Conservation (phyloP, 1,284 basidiomycete genomes). For the Volvariella volvacea region DNA sequence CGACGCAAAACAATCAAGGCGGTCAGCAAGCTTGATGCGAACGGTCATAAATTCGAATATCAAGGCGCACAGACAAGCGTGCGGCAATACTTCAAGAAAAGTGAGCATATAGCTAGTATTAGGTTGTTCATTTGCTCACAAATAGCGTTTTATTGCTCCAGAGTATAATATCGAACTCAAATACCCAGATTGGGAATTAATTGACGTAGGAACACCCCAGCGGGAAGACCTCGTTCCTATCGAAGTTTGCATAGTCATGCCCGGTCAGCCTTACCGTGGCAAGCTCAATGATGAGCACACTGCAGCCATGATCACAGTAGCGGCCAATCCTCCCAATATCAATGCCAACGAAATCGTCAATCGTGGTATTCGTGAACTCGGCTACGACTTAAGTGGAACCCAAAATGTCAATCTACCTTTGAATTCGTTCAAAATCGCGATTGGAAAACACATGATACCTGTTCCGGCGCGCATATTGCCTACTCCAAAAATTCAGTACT, state of each 20-base stretch:
- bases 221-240: constrained; percentile 53
- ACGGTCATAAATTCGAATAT: constrained; percentile 47
- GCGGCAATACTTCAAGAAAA: constrained; percentile 54
- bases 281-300: constrained; percentile 65
- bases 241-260: constrained; percentile 66
- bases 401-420: constrained; percentile 24
- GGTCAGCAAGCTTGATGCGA: constrained; percentile 39
- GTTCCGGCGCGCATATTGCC: constrained; percentile 66
- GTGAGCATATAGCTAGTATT: constrained; percentile 39
- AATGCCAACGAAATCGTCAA: constrained; percentile 55
- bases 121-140: background rate
- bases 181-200: constrained; percentile 47
- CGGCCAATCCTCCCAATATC: constrained; percentile 60
- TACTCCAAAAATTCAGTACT: constrained; percentile 54
- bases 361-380: constrained; percentile 53
- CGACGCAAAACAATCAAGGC: constrained; percentile 54
- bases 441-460: constrained; percentile 62
- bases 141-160: constrained; percentile 19
- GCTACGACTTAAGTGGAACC: constrained; percentile 37
- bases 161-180: constrained; percentile 50
- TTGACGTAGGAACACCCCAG: constrained; percentile 44
- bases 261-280: constrained; percentile 64
- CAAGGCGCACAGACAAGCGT: constrained; percentile 46
- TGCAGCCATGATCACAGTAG: constrained; percentile 58
- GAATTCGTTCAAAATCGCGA: constrained; percentile 50